A percentile compares a stretch with the other conserved stretches of the same genome.
phyloP scores from a whole-genome alignment of 1,284 basidiomycete genomes.

The Cutaneotrichosporon curvatum region DNA sequence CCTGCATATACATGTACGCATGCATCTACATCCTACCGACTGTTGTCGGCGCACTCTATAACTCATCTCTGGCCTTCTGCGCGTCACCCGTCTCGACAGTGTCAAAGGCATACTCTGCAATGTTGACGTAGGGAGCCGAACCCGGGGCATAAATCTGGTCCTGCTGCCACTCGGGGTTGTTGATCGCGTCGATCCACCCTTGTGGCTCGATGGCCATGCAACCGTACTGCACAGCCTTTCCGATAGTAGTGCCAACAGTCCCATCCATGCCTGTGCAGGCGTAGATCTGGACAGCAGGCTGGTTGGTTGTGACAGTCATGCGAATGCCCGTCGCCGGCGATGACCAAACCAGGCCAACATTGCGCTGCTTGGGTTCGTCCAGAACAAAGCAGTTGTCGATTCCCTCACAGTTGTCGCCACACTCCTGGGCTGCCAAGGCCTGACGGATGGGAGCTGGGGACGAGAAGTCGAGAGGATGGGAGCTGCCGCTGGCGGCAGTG shows the following conservation, averaged over 20 bases:
- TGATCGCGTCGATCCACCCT: constrained; percentile 25
- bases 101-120: constrained; percentile 27
- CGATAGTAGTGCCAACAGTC: constrained; percentile 7
- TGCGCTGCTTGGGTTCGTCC: constrained; percentile 8
- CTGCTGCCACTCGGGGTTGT: constrained; percentile 31
- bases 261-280: constrained; percentile 20
- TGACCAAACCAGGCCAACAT: constrained; percentile 12
- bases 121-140: constrained; percentile 19
- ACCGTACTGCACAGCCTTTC: constrained; percentile 23
- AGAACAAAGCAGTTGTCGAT: constrained; percentile 38
- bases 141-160: constrained; percentile 23
- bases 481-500: background rate
- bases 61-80: no score
- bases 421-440: constrained; percentile 15
- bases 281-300: constrained; percentile 30
- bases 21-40: no score
- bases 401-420: constrained; percentile 23
- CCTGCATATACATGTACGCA: no score
- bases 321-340: constrained; percentile 25
- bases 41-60: no score
- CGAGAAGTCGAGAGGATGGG: constrained; percentile 26
- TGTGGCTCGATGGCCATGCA: constrained; percentile 36
- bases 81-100: constrained; percentile 1
- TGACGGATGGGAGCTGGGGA: constrained; percentile 17
- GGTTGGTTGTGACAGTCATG: constrained; percentile 28